Evolutionary conservation across 202 grass and related monocot genomes (phyloP), one percentile per base, ranked within the genome.

Genomic region (Brachypodium distachyon): DNA sequence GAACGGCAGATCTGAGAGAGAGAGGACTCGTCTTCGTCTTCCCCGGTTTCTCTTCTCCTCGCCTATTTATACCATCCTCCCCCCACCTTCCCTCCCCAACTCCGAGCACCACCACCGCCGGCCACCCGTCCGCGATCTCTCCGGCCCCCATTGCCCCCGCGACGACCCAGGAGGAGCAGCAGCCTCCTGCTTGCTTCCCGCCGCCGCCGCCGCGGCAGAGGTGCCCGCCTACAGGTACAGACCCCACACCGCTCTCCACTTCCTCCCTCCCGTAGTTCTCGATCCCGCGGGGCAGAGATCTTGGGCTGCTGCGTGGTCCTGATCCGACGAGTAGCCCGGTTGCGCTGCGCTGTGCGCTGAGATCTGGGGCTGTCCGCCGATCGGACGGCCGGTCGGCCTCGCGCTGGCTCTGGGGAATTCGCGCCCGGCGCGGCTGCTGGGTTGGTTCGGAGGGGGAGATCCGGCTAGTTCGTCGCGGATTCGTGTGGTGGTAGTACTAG

Each of bases 21-120:
- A n/a, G n/a, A n/a, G 60, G 33, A 37, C 59, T 19, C 19, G 38
- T 40, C n/a, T n/a, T 40, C 38, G 62, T n/a, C n/a, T n/a, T n/a
- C 62, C 37, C 62, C 38, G 62, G 43, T 67, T 67, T 67, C 62
- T 67, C 38, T 67, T 67, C 62, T 67, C 38, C 38, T 67, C 62
- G 23, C 39, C 63, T 67, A 46, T 67, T 67, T 67, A 67, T 67
- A 67, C 22, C 22, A 40, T 40, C 63, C 63, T 67, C 63, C 13
- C 63, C 39, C n/a, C n/a, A n/a, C n/a, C n/a, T n/a, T n/a, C n/a
- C n/a, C n/a, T n/a, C n/a, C 28, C 63, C 63, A 23, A 40, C 63
- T 44, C 39, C 63, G 40, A 40, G 63, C 63, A 65, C 3, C 62
- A 43, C 28, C 56, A 10, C 7, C 63, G 44, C 62, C 7, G 39